Conservation (phyloP, 306 rosid species). For the Pachyrhizus erosus region DNA sequence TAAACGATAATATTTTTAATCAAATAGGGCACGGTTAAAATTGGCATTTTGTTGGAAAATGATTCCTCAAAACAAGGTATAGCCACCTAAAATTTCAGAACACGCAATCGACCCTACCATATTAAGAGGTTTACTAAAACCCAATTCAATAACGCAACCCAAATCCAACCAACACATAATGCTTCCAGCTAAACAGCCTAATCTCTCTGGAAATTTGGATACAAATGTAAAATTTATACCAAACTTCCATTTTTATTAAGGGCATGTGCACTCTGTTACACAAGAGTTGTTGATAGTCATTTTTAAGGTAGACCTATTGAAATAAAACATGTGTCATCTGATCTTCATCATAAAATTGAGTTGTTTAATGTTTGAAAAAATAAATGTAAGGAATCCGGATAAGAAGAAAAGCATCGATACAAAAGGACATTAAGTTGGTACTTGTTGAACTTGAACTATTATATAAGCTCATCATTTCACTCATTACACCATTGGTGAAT, state of each 20-base stretch:
- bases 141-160: neutral
- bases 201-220: too few species aligned
- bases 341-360: too few species aligned
- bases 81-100: neutral
- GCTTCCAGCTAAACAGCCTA: neutral
- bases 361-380: too few species aligned
- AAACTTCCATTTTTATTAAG: neutral
- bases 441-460: neutral
- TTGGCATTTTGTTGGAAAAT: neutral
- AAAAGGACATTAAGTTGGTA: too few species aligned
- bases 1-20: neutral
- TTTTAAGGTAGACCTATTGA: too few species aligned
- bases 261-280: neutral
- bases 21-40: neutral
- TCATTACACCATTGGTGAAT: neutral
- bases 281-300: neutral
- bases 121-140: neutral
- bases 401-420: too few species aligned
- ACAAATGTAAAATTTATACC: neutral
- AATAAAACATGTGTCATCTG: too few species aligned
- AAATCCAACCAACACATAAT: neutral
- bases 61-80: neutral
- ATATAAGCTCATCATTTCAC: neutral
- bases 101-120: neutral
- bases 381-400: too few species aligned